Percentiles rank a stretch among this genome's conserved stretches.
Evolutionary conservation across 1,284 basidiomycete species (phyloP).

Genomic region (Ceratobasidium sp.): DNA sequence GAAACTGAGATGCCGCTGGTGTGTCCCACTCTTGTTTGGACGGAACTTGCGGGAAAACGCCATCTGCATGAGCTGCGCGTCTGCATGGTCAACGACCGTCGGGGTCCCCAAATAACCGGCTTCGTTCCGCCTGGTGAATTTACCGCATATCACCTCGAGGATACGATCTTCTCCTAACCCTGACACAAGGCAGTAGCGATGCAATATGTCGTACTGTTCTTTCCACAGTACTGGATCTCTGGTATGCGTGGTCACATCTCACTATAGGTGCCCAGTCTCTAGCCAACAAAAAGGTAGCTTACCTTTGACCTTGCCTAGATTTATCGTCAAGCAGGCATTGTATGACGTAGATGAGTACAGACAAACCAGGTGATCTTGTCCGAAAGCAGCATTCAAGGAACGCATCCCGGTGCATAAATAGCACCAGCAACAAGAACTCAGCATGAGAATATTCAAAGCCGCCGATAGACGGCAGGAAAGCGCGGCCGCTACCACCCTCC

Average conservation of each 20-base stretch:
- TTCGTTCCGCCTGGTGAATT: neutral
- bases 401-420: no score
- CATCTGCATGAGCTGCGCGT: neutral
- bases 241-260: no score
- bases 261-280: no score
- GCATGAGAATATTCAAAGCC: no score
- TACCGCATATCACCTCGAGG: neutral
- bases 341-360: no score
- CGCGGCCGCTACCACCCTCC: no score
- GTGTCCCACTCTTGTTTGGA: neutral
- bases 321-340: no score
- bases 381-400: no score
- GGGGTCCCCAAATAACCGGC: neutral
- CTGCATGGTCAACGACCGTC: neutral
- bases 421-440: no score
- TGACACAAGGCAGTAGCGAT: neutral
- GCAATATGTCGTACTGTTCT: neutral
- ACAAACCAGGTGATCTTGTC: no score
- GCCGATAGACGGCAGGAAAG: no score
- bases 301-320: no score
- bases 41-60: neutral
- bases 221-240: neutral
- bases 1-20: neutral
- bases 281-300: neutral
- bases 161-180: neutral